Base-by-base conservation (phyloP, 2,329 filamentous ascomycete species). In the Fusarium decemcellulare region DNA sequence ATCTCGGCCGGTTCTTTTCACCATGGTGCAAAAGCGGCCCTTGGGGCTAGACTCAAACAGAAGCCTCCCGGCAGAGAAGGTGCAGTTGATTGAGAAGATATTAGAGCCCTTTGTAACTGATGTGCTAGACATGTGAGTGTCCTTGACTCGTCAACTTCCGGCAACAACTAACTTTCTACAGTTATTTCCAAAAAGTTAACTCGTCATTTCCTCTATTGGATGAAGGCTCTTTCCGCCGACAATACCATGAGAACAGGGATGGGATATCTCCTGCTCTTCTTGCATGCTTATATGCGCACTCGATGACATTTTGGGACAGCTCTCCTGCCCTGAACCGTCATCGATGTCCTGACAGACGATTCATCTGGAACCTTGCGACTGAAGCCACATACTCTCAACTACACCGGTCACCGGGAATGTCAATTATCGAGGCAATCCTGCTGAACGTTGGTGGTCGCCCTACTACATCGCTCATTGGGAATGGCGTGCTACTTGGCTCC, bases 141-240 rank as follows among this genome's bases (percentile, higher is more conserved):
- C 37, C 12, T 29, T n/a, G 16, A 4, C 2, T 23, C 5, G 6
- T 2, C 8, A 9, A 2, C 2, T 23, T 5, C 50, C 12, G 12
- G 0, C 36, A 61, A 37, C 5, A 6, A 40, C 61, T 75, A n/a
- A 74, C 30, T 1, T 40, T 11, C 6, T 2, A 5, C 4, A 73
- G 72, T 1, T 75, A 74, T 12, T 75, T 75, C 9, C 54, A 66
- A 9, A 74, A 86, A 58, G 84, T 87, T 40, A 88, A 91, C 73
- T 79, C 80, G n/a, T 88, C 87, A n/a, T 87, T 91, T 63, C 89
- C 89, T 0, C 79, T 91, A 3, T 81, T 91, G 8, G 87, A 91
- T 62, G 85, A 88, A 44, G 76, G 81, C 4, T 82, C 83, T 1
- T 88, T 90, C 59, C 81, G 84, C 62, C 80, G 81, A 11, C 84